phyloP scores from a whole-genome alignment of 2,329 filamentous ascomycete genomes.

The Ceratocystis destructans region DNA sequence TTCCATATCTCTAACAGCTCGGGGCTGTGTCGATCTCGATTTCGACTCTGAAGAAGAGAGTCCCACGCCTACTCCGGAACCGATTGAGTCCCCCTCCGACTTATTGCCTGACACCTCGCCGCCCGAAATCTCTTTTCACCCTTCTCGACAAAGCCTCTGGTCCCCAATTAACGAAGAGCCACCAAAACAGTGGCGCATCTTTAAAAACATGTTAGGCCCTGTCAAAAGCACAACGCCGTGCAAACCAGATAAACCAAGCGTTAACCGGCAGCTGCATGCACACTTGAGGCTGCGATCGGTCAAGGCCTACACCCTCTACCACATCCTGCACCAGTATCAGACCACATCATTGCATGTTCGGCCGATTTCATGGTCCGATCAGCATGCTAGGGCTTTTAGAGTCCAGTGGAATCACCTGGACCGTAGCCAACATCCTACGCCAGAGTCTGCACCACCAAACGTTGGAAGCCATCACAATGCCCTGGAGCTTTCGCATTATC shows the following conservation, averaged over 20 bases:
- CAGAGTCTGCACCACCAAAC: not conserved
- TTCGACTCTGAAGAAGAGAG: not conserved
- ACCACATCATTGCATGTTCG: constrained; percentile 34
- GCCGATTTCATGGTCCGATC: constrained; percentile 43
- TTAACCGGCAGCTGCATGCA: not conserved
- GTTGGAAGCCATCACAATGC: not conserved
- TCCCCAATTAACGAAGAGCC: not conserved
- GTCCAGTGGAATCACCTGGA: constrained; percentile 34
- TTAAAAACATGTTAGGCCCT: not conserved
- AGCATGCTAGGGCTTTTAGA: constrained; percentile 36
- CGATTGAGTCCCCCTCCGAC: not conserved
- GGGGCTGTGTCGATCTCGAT: not conserved
- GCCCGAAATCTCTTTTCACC: not conserved
- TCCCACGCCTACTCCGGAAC: not conserved
- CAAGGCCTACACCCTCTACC: constrained; percentile 14
- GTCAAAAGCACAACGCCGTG: not conserved
- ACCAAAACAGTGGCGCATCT: not conserved
- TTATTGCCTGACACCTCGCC: not conserved
- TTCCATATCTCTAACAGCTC: not conserved
- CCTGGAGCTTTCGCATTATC: not conserved
- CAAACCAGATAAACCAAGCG: not conserved
- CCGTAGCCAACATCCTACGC: constrained; percentile 9
- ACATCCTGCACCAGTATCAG: constrained; percentile 15
- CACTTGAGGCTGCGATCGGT: constrained; percentile 7
- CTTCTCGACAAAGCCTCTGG: not conserved